Evolutionary conservation across 2,329 filamentous ascomycete species (phyloP).

Genomic region (Aspergillus quadrilineatus): DNA sequence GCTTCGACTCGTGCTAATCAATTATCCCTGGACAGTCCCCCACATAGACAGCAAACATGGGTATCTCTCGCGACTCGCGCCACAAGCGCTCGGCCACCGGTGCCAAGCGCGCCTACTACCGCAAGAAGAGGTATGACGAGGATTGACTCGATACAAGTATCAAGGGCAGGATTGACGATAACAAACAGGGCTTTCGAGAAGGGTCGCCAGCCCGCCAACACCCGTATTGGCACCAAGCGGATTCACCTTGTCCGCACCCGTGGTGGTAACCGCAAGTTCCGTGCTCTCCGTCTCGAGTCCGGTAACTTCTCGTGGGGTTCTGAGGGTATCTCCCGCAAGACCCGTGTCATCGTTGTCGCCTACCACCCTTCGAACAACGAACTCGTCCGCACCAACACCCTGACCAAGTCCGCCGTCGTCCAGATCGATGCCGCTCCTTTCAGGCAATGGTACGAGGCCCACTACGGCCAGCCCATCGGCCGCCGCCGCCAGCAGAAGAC

Average conservation of each 20-base stretch:
- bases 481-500: constrained; percentile 84
- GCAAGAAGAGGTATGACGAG: constrained; percentile 55
- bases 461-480: constrained; percentile 91
- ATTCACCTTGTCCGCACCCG: constrained; percentile 96
- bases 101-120: constrained; percentile 94
- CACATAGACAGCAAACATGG: constrained; percentile 78
- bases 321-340: constrained; percentile 97
- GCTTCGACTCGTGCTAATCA: constrained; percentile 5
- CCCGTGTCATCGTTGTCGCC: constrained; percentile 95
- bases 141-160: not conserved
- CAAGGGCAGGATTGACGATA: not conserved
- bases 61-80: constrained; percentile 99
- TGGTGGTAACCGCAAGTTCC: constrained; percentile 99
- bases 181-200: constrained; percentile 98
- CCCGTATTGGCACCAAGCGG: constrained; percentile 96
- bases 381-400: constrained; percentile 99
- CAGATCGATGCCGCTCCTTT: constrained; percentile 98
- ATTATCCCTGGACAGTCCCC: constrained; percentile 34
- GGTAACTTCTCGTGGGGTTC: constrained; percentile 99
- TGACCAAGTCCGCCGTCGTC: constrained; percentile 98
- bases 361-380: constrained; percentile 99
- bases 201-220: constrained; percentile 98
- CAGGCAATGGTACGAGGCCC: constrained; percentile 99
- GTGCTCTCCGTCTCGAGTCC: constrained; percentile 94
- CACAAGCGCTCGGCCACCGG: constrained; percentile 99